These are phyloP conservation scores for Solanum gracilifrons DNA, from an alignment of 257 asterid species.

Conservation along the genomic window DNA sequence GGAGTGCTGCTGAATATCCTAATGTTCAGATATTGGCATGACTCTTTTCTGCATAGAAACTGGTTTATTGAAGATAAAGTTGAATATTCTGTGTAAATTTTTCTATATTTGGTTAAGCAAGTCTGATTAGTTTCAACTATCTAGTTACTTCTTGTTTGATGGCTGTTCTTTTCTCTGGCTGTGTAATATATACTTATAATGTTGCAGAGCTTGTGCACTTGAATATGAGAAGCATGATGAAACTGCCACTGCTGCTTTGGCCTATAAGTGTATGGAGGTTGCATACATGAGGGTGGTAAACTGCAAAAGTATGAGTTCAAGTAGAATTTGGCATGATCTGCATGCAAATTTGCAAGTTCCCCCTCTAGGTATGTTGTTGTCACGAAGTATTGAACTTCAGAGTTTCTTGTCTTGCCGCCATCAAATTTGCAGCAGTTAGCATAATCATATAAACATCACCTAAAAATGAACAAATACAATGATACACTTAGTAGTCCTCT, in stretches of 20 bases:
- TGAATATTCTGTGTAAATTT: background rate
- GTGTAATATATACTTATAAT: slow-evolving; percentile 11
- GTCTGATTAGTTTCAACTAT: background rate
- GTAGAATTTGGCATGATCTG: slow-evolving; percentile 52
- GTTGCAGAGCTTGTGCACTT: slow-evolving; percentile 66
- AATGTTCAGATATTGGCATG: background rate
- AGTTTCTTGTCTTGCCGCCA: background rate
- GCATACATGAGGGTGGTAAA: slow-evolving; percentile 68
- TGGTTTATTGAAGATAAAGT: background rate
- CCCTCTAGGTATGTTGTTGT: slow-evolving; percentile 47
- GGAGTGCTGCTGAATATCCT: background rate
- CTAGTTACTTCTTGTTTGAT: background rate
- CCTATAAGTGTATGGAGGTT: slow-evolving; percentile 87
- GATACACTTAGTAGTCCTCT: background rate
- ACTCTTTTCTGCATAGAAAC: background rate
- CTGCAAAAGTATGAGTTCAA: slow-evolving; percentile 49
- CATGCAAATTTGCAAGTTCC: slow-evolving; percentile 59
- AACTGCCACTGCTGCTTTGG: slow-evolving; percentile 78
- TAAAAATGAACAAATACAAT: background rate
- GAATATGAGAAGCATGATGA: slow-evolving; percentile 64
- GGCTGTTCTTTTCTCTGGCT: slow-evolving; percentile 4
- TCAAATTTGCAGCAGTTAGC: background rate
- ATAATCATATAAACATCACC: background rate
- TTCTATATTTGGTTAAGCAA: background rate
- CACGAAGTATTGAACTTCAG: background rate